Percentiles rank a stretch among this genome's conserved stretches.
phyloP scores from a whole-genome alignment of 208 protist species.

The Trypanosoma rangeli region DNA sequence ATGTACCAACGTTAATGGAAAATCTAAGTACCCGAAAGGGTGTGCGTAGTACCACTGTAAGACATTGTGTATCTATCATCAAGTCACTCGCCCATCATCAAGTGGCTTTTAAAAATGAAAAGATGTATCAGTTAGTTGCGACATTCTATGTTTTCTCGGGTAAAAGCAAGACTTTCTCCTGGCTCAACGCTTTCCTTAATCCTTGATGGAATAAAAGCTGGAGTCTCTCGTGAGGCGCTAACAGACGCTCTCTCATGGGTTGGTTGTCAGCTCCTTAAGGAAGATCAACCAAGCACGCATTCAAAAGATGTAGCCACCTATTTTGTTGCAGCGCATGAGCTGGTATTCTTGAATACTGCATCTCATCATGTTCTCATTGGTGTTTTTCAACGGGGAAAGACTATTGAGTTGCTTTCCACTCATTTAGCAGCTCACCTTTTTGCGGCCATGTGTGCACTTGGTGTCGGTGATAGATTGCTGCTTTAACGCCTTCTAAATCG shows the following conservation, averaged over 20 bases:
- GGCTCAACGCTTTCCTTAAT: slow-evolving; percentile 11
- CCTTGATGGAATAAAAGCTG: slow-evolving; percentile 15
- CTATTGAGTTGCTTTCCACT: slow-evolving; percentile 10
- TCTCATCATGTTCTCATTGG: slow-evolving; percentile 17
- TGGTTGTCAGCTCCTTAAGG: slow-evolving; percentile 11
- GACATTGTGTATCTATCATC: slow-evolving; percentile 24
- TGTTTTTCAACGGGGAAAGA: slow-evolving; percentile 1
- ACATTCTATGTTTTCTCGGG: slow-evolving; percentile 23
- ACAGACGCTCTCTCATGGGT: slow-evolving; percentile 23
- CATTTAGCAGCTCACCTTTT: slow-evolving; percentile 19
- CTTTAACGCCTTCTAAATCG: slow-evolving; percentile 4
- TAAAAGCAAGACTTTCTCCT: neutral
- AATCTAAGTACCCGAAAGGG: slow-evolving; percentile 13
- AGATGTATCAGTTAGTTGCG: slow-evolving; percentile 2
- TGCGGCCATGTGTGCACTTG: slow-evolving; percentile 22
- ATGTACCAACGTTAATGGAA: slow-evolving; percentile 10
- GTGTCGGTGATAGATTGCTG: slow-evolving; percentile 21
- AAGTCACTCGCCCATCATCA: slow-evolving; percentile 10
- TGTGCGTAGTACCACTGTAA: slow-evolving; percentile 12
- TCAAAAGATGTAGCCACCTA: slow-evolving; percentile 18
- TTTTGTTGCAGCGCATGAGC: slow-evolving; percentile 29
- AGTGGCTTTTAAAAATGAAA: neutral
- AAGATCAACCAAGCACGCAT: neutral
- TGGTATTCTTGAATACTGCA: slow-evolving; percentile 12
- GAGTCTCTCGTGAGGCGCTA: slow-evolving; percentile 15